Evolutionary conservation across 2,329 filamentous ascomycete genomes (phyloP).

Genomic region (Diaporthe velutina): DNA sequence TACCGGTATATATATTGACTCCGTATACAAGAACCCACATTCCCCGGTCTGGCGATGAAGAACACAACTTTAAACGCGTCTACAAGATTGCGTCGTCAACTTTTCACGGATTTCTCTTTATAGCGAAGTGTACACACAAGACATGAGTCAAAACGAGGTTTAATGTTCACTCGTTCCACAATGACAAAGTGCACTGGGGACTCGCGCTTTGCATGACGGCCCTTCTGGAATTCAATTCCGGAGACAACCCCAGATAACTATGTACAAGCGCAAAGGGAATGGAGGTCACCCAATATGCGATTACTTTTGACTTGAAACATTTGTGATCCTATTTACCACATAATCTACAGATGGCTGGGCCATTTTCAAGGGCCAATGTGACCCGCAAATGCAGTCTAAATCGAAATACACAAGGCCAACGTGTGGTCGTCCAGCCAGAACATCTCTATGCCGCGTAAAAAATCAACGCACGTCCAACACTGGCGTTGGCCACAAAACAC

Average conservation of each 20-base stretch:
- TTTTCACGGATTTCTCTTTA: not conserved
- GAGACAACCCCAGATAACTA: not conserved
- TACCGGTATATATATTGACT: not conserved
- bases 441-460: constrained; percentile 7
- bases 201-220: not conserved
- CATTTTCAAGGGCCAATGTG: not conserved
- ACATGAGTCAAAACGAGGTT: not conserved
- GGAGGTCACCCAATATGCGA: not conserved
- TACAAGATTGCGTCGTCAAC: not conserved
- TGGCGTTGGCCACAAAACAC: constrained; percentile 4
- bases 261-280: not conserved
- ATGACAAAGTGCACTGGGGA: not conserved
- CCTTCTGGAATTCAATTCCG: not conserved
- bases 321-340: constrained; percentile 17
- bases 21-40: not conserved
- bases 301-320: not conserved
- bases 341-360: constrained; percentile 24
- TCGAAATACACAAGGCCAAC: constrained; percentile 10
- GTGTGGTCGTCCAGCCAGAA: not conserved
- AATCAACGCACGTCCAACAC: not conserved
- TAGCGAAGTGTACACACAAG: not conserved
- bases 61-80: not conserved
- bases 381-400: constrained; percentile 32
- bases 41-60: not conserved
- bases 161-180: no score